These are phyloP conservation scores for Curvularia lunata DNA, from an alignment of 2,329 filamentous ascomycete genomes.

Conservation along the genomic window DNA sequence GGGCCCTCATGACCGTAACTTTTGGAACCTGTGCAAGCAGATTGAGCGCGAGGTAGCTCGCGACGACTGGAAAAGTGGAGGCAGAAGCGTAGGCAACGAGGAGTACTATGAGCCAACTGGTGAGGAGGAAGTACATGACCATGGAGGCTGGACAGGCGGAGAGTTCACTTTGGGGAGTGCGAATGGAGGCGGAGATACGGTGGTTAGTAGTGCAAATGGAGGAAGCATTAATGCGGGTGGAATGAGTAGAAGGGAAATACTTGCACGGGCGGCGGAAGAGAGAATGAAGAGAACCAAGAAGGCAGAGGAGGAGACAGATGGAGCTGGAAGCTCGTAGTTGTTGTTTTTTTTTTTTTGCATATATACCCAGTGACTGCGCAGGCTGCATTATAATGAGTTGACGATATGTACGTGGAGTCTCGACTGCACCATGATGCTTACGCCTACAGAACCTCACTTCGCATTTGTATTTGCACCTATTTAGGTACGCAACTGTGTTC, in stretches of 20 bases:
- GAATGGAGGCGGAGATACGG: conserved; percentile 17
- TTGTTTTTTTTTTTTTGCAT: neutral
- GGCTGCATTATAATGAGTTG: neutral
- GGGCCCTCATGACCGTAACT: conserved; percentile 80
- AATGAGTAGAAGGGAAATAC: conserved; percentile 74
- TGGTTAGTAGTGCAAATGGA: conserved; percentile 34
- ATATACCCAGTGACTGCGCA: conserved; percentile 3
- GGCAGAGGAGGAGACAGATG: conserved; percentile 47
- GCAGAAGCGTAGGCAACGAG: conserved; percentile 51
- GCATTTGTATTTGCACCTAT: neutral
- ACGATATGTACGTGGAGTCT: neutral
- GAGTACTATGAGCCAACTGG: conserved; percentile 41
- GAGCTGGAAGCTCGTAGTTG: conserved; percentile 1
- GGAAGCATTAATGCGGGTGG: conserved; percentile 47
- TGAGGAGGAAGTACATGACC: conserved; percentile 43
- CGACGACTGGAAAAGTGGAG: conserved; percentile 78
- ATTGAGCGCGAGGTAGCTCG: conserved; percentile 86
- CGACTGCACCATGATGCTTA: neutral
- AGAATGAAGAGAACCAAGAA: conserved; percentile 60
- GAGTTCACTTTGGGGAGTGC: conserved; percentile 47
- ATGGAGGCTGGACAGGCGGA: conserved; percentile 54
- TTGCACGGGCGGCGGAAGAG: conserved; percentile 77
- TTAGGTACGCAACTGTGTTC: neutral
- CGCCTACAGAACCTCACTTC: neutral
- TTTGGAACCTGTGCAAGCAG: conserved; percentile 86